Conservation (phyloP, 768 basidiomycete genomes). For the Boletellus emodensis region DNA sequence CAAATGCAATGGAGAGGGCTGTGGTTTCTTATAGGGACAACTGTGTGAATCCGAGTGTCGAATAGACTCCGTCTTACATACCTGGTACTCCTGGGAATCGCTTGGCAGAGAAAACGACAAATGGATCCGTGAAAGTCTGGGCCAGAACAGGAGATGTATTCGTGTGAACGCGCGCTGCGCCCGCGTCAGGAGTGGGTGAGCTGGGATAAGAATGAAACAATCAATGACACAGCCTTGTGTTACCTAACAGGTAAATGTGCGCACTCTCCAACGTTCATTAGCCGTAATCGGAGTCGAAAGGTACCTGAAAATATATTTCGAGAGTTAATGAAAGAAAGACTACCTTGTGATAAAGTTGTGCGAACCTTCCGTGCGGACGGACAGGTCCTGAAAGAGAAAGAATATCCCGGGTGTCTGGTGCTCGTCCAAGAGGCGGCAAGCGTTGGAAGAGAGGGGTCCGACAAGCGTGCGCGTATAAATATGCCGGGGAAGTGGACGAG, state of each 20-base stretch:
- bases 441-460: conserved; percentile 84
- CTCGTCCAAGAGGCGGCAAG: conserved; percentile 79
- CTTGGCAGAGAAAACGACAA: conserved; percentile 89
- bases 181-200: conserved; percentile 68
- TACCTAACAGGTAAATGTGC: conserved; percentile 34
- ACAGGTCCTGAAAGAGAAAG: conserved; percentile 93
- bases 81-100: conserved; percentile 93
- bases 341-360: conserved; percentile 24
- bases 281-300: conserved; percentile 80
- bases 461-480: conserved; percentile 86
- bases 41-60: conserved; percentile 14
- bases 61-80: conserved; percentile 33
- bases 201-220: conserved; percentile 36
- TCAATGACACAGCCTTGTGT: conserved; percentile 19
- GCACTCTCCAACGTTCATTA: conserved; percentile 91
- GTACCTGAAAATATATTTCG: conserved; percentile 47
- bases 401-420: conserved; percentile 85
- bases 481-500: conserved; percentile 55
- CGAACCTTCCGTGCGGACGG: conserved; percentile 87
- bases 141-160: conserved; percentile 75
- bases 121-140: conserved; percentile 77
- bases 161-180: conserved; percentile 62
- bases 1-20: conserved; percentile 81
- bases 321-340: conserved; percentile 13
- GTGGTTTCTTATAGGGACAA: conserved; percentile 62